Percentiles rank a stretch among this genome's conserved stretches.
These are phyloP conservation scores for Amanita inopinata DNA, from an alignment of 768 basidiomycete species.

Conservation along the genomic window DNA sequence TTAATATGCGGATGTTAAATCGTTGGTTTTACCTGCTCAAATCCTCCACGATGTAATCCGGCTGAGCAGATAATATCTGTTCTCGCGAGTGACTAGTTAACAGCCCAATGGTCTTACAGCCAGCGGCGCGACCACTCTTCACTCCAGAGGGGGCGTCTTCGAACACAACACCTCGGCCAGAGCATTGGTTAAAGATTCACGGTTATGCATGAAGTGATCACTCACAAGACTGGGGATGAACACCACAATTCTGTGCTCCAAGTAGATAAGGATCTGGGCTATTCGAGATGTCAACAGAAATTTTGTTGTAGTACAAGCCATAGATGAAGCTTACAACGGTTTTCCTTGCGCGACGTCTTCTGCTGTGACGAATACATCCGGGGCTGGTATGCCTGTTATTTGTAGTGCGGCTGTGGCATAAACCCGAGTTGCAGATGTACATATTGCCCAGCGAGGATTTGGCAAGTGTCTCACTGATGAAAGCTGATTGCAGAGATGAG, in stretches of 20 bases:
- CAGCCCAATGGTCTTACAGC: constrained; percentile 76
- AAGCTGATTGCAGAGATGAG: constrained; percentile 21
- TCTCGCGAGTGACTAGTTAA: constrained; percentile 71
- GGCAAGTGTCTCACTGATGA: constrained; percentile 28
- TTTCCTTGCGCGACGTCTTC: constrained; percentile 80
- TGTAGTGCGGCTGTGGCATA: constrained; percentile 70
- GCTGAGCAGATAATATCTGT: constrained; percentile 51
- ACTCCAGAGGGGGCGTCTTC: constrained; percentile 90
- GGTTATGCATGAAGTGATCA: too few species aligned
- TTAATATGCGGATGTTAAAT: constrained; percentile 1
- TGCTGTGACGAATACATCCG: constrained; percentile 71
- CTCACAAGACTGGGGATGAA: constrained; percentile 53
- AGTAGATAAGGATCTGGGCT: constrained; percentile 83
- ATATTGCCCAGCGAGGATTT: constrained; percentile 75
- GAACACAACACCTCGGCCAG: constrained; percentile 59
- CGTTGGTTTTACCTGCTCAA: constrained; percentile 46
- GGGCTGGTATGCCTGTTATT: constrained; percentile 55
- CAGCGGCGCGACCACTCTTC: constrained; percentile 68
- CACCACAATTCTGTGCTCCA: constrained; percentile 65
- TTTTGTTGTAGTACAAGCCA: not conserved
- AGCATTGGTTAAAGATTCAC: not conserved
- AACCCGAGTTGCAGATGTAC: constrained; percentile 70
- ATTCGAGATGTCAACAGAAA: constrained; percentile 19
- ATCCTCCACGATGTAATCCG: constrained; percentile 65
- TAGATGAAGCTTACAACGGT: constrained; percentile 47